Conservation (phyloP, 371 early-diverging fungal species). For the Rozella allomycis region DNA sequence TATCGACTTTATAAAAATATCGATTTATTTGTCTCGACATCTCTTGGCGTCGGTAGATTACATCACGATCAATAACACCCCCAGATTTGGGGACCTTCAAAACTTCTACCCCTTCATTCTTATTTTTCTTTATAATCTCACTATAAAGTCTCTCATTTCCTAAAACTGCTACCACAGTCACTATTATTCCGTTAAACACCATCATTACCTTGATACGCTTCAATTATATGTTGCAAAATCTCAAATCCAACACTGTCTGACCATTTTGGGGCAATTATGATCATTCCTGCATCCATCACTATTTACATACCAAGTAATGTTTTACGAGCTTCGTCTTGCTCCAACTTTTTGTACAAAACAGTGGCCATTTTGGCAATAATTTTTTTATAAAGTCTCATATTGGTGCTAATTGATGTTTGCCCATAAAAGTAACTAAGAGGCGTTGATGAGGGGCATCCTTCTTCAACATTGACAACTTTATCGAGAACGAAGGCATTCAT, state of each 20-base stretch:
- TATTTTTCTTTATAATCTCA: slow-evolving; percentile 37
- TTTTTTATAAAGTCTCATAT: too few relatives aligned
- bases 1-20: slow-evolving; percentile 61
- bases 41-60: slow-evolving; percentile 35
- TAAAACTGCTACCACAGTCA: slow-evolving; percentile 59
- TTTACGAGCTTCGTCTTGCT: too few relatives aligned
- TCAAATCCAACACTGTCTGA: too few relatives aligned
- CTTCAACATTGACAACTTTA: slow-evolving; percentile 57
- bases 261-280: too few relatives aligned
- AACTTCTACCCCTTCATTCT: slow-evolving; percentile 28
- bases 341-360: too few relatives aligned
- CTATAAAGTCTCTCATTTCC: slow-evolving; percentile 82
- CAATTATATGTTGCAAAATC: too few relatives aligned
- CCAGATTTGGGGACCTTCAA: slow-evolving; percentile 77
- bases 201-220: too few relatives aligned
- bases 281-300: too few relatives aligned
- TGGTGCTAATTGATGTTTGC: too few relatives aligned
- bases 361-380: too few relatives aligned
- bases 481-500: slow-evolving; percentile 49
- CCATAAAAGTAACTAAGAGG: slow-evolving; percentile 82
- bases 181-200: slow-evolving; percentile 39
- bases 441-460: slow-evolving; percentile 45
- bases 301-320: too few relatives aligned
- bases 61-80: slow-evolving; percentile 72
- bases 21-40: slow-evolving; percentile 54